These are phyloP conservation scores for Podospora pseudocomata DNA, from an alignment of 495 filamentous ascomycete species.

Conservation along the genomic window DNA sequence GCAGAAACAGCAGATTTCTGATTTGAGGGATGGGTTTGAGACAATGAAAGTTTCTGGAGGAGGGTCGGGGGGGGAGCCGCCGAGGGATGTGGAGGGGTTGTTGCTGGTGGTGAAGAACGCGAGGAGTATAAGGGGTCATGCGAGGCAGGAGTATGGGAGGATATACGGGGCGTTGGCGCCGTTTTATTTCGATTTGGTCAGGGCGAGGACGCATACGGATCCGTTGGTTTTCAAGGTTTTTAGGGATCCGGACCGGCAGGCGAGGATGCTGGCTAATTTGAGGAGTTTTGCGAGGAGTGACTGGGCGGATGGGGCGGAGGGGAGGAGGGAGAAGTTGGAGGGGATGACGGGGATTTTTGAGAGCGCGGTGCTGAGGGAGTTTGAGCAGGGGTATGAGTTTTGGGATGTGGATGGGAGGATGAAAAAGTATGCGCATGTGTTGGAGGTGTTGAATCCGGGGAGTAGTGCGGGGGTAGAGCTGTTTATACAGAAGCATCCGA, in stretches of 20 bases:
- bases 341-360: slow-evolving; percentile 83
- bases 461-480: slow-evolving; percentile 72
- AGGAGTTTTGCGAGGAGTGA: slow-evolving; percentile 75
- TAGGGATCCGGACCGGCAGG: slow-evolving; percentile 82
- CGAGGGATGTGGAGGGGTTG: slow-evolving; percentile 53
- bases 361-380: slow-evolving; percentile 82
- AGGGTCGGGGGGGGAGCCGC: slow-evolving; percentile 23
- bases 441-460: slow-evolving; percentile 71
- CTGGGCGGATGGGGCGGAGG: slow-evolving; percentile 65
- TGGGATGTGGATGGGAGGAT: slow-evolving; percentile 85
- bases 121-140: slow-evolving; percentile 78
- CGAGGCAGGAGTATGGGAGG: slow-evolving; percentile 84
- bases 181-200: slow-evolving; percentile 78
- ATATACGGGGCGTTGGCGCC: slow-evolving; percentile 84
- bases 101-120: slow-evolving; percentile 64
- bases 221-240: slow-evolving; percentile 82
- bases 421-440: slow-evolving; percentile 81
- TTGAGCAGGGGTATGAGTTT: slow-evolving; percentile 85
- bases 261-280: slow-evolving; percentile 79
- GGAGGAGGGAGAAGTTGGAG: slow-evolving; percentile 65
- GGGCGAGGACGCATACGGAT: slow-evolving; percentile 69
- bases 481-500: slow-evolving; percentile 82
- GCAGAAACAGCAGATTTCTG: slow-evolving; percentile 14
- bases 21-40: slow-evolving; percentile 64
- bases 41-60: slow-evolving; percentile 48